Conservation (phyloP, 225 moss, liverwort and hornwort species). For the Physcomitrium patens region DNA sequence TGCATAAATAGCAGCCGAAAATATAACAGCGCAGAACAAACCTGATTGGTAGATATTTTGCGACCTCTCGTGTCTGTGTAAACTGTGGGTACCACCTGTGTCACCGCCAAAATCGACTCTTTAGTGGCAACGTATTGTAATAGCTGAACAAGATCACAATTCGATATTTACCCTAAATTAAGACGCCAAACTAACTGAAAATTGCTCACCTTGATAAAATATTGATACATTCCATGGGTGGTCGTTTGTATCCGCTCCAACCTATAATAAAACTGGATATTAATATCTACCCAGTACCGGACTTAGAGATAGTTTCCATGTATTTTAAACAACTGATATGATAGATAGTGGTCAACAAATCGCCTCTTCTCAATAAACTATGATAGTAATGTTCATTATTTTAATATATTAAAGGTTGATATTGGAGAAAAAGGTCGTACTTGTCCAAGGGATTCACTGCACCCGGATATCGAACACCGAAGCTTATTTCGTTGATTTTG, state of each 20-base stretch:
- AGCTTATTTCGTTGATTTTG: constrained; percentile 85
- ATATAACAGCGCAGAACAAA: constrained; percentile 29
- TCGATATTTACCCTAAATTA: background rate
- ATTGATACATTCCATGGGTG: constrained; percentile 94
- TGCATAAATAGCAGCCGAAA: background rate
- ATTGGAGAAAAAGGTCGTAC: constrained; percentile 45
- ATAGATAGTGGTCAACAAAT: constrained; percentile 14
- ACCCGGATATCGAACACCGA: constrained; percentile 95
- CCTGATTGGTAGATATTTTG: constrained; percentile 88
- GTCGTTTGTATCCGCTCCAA: constrained; percentile 73
- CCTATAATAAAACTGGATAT: constrained; percentile 43
- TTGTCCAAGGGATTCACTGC: constrained; percentile 91
- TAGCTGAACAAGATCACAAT: constrained; percentile 1
- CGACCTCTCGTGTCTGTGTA: constrained; percentile 81
- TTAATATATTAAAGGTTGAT: constrained; percentile 4
- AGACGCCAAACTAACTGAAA: background rate
- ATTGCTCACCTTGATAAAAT: constrained; percentile 85
- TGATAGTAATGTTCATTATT: constrained; percentile 7
- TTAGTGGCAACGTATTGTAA: constrained; percentile 8
- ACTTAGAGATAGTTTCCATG: background rate
- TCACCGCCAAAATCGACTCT: constrained; percentile 26
- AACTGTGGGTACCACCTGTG: constrained; percentile 88
- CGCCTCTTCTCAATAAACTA: constrained; percentile 15
- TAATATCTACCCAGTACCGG: constrained; percentile 2
- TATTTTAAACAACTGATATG: background rate